Percentiles rank a stretch among this genome's conserved stretches.
These are phyloP conservation scores for Bruguiera parviflora DNA, from an alignment of 345 rosid species.

Conservation along the genomic window DNA sequence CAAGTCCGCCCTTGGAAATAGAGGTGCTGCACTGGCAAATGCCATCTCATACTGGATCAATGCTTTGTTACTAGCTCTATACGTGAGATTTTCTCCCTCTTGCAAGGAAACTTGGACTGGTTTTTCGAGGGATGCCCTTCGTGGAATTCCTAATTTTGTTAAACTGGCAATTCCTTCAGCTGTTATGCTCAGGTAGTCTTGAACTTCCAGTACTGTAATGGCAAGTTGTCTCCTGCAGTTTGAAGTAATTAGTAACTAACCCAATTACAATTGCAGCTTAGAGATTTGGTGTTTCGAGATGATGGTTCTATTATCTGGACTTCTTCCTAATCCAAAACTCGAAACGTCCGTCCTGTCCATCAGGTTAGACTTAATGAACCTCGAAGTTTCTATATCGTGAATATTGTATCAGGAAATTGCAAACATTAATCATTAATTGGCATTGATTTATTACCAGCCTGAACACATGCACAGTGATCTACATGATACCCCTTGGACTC, in stretches of 20 bases:
- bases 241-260: not conserved
- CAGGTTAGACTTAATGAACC: conserved; percentile 20
- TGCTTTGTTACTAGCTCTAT: conserved; percentile 23
- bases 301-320: conserved; percentile 39
- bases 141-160: conserved; percentile 18
- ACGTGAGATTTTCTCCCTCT: conserved; percentile 30
- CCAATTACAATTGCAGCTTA: conserved; percentile 21
- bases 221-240: too few relatives aligned
- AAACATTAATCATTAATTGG: not conserved
- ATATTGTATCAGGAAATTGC: not conserved
- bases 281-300: conserved; percentile 46
- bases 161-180: conserved; percentile 46
- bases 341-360: conserved; percentile 48
- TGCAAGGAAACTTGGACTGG: conserved; percentile 40
- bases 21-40: conserved; percentile 51
- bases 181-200: conserved; percentile 38
- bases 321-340: conserved; percentile 43
- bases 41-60: conserved; percentile 41
- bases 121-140: conserved; percentile 32
- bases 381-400: not conserved
- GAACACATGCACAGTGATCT: conserved; percentile 15
- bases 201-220: not conserved
- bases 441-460: conserved; percentile 18
- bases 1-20: conserved; percentile 38
- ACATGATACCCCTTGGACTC: conserved; percentile 30